phyloP scores from a whole-genome alignment of 345 rosid genomes.

The Brassica juncea region DNA sequence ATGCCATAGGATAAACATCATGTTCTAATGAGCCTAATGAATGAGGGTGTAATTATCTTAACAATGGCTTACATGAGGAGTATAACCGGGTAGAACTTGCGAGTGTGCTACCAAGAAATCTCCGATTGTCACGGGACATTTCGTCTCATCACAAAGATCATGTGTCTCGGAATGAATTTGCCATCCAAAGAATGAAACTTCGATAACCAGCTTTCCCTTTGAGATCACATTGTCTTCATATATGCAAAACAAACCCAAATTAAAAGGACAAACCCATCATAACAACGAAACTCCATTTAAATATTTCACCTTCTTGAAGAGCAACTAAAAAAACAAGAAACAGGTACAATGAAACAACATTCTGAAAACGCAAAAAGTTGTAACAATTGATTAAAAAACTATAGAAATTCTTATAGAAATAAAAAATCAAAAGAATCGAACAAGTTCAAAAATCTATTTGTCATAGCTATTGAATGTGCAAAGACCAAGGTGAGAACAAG shows the following conservation, averaged over 20 bases:
- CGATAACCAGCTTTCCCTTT: constrained; percentile 75
- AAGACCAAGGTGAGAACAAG: neutral
- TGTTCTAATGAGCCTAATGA: constrained; percentile 1
- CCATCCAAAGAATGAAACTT: constrained; percentile 87
- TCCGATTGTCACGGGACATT: constrained; percentile 77
- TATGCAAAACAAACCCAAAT: neutral
- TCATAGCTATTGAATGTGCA: neutral
- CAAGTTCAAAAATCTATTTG: neutral
- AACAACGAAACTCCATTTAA: too few species aligned
- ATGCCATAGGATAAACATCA: neutral
- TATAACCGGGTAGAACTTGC: constrained; percentile 76
- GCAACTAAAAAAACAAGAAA: too few species aligned
- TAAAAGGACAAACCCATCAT: neutral
- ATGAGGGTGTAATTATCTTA: neutral
- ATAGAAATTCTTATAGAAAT: neutral
- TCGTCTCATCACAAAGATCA: constrained; percentile 79
- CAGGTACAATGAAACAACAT: neutral
- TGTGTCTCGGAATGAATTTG: constrained; percentile 78
- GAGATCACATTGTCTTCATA: constrained; percentile 52
- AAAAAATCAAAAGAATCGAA: neutral
- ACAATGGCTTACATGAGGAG: constrained; percentile 78
- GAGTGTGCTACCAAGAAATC: constrained; percentile 82
- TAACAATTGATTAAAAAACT: neutral
- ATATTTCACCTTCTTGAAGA: too few species aligned
- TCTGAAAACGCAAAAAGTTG: neutral